Conservation (phyloP, 73 alveolate species). For the Stentor roeselii region DNA sequence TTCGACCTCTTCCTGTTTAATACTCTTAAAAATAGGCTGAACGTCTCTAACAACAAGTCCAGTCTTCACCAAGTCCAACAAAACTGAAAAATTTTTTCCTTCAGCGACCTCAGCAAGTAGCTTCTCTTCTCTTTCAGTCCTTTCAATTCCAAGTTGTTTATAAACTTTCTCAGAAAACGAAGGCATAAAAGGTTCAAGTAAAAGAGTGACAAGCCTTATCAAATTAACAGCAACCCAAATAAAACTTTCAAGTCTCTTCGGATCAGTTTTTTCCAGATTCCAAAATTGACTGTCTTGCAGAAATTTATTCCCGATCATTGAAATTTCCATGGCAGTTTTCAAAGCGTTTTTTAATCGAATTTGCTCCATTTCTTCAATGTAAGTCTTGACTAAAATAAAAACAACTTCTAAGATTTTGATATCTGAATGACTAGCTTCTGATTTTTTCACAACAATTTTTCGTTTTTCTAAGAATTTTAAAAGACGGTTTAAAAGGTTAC, state of each 20-base stretch:
- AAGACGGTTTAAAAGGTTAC: slow-evolving; percentile 88
- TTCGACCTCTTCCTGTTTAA: background rate
- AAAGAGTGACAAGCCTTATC: slow-evolving; percentile 70
- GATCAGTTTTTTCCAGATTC: slow-evolving; percentile 72
- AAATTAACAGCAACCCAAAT: slow-evolving; percentile 69
- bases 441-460: slow-evolving; percentile 26
- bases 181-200: slow-evolving; percentile 96
- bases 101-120: slow-evolving; percentile 3
- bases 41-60: background rate
- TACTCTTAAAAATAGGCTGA: background rate
- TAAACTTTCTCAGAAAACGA: slow-evolving; percentile 91
- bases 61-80: background rate
- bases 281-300: slow-evolving; percentile 83
- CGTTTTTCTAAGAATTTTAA: slow-evolving; percentile 66
- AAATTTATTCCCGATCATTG: slow-evolving; percentile 83
- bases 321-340: slow-evolving; percentile 81
- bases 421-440: slow-evolving; percentile 63
- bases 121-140: slow-evolving; percentile 22
- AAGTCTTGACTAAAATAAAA: slow-evolving; percentile 54
- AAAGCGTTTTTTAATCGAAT: slow-evolving; percentile 85
- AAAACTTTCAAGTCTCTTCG: slow-evolving; percentile 73
- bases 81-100: background rate
- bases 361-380: slow-evolving; percentile 74
- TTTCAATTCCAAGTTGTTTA: slow-evolving; percentile 24
- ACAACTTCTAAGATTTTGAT: slow-evolving; percentile 32